Evolutionary conservation across 225 moss, liverwort and hornwort genomes (phyloP), one percentile per base, ranked within the genome.

Genomic region (Marchantia paleacea): DNA sequence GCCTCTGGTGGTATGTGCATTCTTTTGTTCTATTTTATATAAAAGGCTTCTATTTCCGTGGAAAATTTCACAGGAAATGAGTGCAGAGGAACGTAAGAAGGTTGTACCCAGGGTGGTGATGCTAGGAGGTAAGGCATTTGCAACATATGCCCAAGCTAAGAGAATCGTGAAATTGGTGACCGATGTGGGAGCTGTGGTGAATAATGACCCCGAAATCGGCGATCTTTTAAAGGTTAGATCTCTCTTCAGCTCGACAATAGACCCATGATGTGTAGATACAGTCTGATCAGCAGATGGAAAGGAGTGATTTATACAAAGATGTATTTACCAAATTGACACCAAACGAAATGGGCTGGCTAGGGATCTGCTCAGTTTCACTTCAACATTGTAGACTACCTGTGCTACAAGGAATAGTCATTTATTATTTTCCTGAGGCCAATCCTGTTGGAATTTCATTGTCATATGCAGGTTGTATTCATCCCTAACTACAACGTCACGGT

Each of bases 401-500:
- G 57, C 20, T 58, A 8, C 2, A 58, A 39, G 5, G 5, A 39
- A 39, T 5, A 2, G 2, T 39, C 39, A 39, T 39, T 39, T 39
- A 39, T 5, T 39, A 39, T 2, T 49, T 14, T 50, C 30, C 50
- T 18, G 22, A 49, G 10, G 51, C 52, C 10, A 72, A n/a, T 6
- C 0, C 7, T 75, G 15, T 20, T 7, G 19, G 18, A 15, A 60
- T 29, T 30, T 25, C 9, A 30, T 76, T 16, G 22, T 51, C 55
- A 16, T 14, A 31, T 72, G 50, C 85, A 87, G 87, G 91, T 93
- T 58, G 76, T 94, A 66, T 92, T 94, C 75, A 87, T 94, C 71
- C 94, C 94, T 25, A 92, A 94, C 82, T 94, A 94, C 84, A 92
- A 88, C 39, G 94, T 94, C 20, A 89, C 92, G 28, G 89, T 86